phyloP scores from a whole-genome alignment of 768 basidiomycete species.

The Pleurotus pulmonarius region DNA sequence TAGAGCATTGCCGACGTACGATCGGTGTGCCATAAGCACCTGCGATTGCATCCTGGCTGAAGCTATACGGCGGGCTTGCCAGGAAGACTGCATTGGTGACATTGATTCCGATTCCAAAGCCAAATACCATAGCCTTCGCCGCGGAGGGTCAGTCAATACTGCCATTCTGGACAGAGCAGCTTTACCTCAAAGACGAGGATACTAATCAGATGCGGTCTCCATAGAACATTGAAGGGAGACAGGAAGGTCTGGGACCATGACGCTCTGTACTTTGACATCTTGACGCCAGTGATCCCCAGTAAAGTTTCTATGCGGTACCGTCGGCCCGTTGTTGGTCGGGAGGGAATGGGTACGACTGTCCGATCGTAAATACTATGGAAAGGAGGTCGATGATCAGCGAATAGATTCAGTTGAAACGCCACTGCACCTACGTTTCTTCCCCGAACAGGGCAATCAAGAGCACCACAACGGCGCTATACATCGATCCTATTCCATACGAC shows the following conservation, averaged over 20 bases:
- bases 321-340: slow-evolving; percentile 24
- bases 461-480: slow-evolving; percentile 39
- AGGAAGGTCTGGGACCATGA: slow-evolving; percentile 33
- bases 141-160: neutral
- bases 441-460: slow-evolving; percentile 37
- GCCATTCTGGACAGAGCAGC: neutral
- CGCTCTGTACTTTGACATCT: slow-evolving; percentile 40
- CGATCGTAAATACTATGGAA: slow-evolving; percentile 38
- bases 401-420: neutral
- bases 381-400: neutral
- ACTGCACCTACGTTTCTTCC: slow-evolving; percentile 41
- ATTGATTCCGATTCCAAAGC: slow-evolving; percentile 29
- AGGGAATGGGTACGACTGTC: slow-evolving; percentile 28
- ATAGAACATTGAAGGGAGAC: slow-evolving; percentile 36
- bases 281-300: slow-evolving; percentile 37
- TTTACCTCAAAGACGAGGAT: slow-evolving; percentile 37
- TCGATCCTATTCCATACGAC: slow-evolving; percentile 45
- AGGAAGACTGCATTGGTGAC: slow-evolving; percentile 30
- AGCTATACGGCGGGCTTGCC: slow-evolving; percentile 29
- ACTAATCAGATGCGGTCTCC: slow-evolving; percentile 43
- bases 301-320: slow-evolving; percentile 38
- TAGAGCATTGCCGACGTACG: slow-evolving; percentile 17
- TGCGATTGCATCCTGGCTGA: slow-evolving; percentile 34
- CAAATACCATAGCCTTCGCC: slow-evolving; percentile 23
- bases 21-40: slow-evolving; percentile 37